Percentiles rank a stretch among this genome's conserved stretches.
Conservation (phyloP, 1,139 yeast species). For the Scheffersomyces illinoinensis region DNA sequence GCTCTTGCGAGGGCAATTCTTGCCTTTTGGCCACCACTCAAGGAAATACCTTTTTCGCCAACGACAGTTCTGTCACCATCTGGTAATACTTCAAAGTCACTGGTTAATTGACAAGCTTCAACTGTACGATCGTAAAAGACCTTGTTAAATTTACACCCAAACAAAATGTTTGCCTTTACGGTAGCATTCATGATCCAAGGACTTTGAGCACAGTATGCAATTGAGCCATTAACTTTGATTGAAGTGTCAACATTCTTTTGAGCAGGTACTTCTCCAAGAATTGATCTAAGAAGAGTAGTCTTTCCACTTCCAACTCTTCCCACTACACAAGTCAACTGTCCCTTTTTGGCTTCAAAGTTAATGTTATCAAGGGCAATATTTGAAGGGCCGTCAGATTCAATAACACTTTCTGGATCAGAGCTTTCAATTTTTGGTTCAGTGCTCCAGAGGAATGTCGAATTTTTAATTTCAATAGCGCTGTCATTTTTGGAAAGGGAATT, state of each 20-base stretch:
- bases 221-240: constrained; percentile 19
- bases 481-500: constrained; percentile 10
- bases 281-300: constrained; percentile 23
- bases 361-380: constrained; percentile 20
- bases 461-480: constrained; percentile 8
- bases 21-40: constrained; percentile 29
- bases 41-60: constrained; percentile 28
- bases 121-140: constrained; percentile 19
- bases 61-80: constrained; percentile 25
- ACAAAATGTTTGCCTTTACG: constrained; percentile 23
- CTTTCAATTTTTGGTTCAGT: constrained; percentile 5
- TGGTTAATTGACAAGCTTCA: constrained; percentile 20
- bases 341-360: constrained; percentile 23
- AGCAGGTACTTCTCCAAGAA: constrained; percentile 24
- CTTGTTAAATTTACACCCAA: constrained; percentile 21
- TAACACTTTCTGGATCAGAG: constrained; percentile 9
- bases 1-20: constrained; percentile 28
- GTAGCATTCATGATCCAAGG: constrained; percentile 25
- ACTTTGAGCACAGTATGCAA: constrained; percentile 27
- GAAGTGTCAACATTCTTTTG: constrained; percentile 3
- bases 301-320: constrained; percentile 34
- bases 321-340: constrained; percentile 27
- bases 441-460: constrained; percentile 16
- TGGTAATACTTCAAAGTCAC: constrained; percentile 22
- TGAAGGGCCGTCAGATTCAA: constrained; percentile 3